Evolutionary conservation across 345 rosid genomes (phyloP).

Genomic region (Murraya koenigii): DNA sequence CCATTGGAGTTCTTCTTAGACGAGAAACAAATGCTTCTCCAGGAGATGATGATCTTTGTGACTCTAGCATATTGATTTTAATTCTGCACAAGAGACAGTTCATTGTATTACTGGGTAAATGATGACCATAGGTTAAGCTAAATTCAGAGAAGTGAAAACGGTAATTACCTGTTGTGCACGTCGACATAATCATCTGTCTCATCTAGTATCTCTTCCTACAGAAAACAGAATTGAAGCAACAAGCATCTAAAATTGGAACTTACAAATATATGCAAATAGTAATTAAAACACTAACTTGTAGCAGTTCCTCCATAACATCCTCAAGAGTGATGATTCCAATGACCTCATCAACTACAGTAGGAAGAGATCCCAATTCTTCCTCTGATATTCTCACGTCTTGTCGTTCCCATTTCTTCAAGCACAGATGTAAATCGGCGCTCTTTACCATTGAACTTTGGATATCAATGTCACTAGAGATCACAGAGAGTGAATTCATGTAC

Average conservation of each 20-base stretch:
- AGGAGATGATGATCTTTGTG: slow-evolving; percentile 42
- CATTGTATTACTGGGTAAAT: neutral
- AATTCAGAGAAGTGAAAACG: neutral
- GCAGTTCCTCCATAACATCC: slow-evolving; percentile 88
- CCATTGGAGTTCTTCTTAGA: slow-evolving; percentile 23
- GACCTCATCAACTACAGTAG: slow-evolving; percentile 48
- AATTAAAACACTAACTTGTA: slow-evolving; percentile 43
- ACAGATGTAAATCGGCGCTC: neutral
- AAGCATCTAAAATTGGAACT: neutral
- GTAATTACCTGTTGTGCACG: slow-evolving; percentile 42
- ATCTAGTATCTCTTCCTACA: slow-evolving; percentile 75
- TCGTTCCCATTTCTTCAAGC: slow-evolving; percentile 21
- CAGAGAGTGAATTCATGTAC: slow-evolving; percentile 20
- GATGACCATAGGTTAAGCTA: neutral
- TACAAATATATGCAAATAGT: neutral
- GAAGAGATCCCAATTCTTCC: slow-evolving; percentile 32
- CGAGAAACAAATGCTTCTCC: slow-evolving; percentile 29
- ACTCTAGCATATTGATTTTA: slow-evolving; percentile 46
- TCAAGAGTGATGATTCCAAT: slow-evolving; percentile 81
- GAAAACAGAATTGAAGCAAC: neutral
- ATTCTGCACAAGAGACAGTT: slow-evolving; percentile 31
- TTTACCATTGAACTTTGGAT: slow-evolving; percentile 19
- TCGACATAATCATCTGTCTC: slow-evolving; percentile 70
- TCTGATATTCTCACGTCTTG: slow-evolving; percentile 1
- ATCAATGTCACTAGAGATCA: slow-evolving; percentile 20